phyloP scores from a whole-genome alignment of 495 filamentous ascomycete genomes.

The Astrocystis sublimbata region DNA sequence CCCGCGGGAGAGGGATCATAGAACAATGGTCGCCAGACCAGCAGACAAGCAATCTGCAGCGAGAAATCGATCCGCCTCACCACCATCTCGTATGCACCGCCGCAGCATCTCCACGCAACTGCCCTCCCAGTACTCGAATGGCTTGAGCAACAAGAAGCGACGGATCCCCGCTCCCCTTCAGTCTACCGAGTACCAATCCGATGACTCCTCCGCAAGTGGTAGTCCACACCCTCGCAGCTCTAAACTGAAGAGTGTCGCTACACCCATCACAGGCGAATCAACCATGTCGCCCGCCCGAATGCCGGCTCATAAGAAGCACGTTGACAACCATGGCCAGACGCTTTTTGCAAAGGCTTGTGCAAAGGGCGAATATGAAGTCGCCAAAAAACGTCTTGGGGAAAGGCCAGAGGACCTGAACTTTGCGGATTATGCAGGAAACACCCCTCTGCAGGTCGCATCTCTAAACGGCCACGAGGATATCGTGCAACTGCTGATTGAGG shows the following conservation, averaged over 20 bases:
- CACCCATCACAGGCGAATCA: slow-evolving; percentile 54
- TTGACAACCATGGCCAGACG: slow-evolving; percentile 83
- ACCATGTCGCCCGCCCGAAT: slow-evolving; percentile 67
- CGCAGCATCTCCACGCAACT: slow-evolving; percentile 67
- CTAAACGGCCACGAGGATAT: slow-evolving; percentile 80
- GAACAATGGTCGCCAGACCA: slow-evolving; percentile 35
- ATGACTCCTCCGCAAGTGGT: slow-evolving; percentile 70
- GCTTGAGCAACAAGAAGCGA: slow-evolving; percentile 57
- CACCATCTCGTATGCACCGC: slow-evolving; percentile 57
- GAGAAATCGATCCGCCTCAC: slow-evolving; percentile 65
- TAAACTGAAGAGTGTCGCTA: slow-evolving; percentile 65
- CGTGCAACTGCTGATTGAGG: slow-evolving; percentile 75
- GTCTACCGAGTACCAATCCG: slow-evolving; percentile 66
- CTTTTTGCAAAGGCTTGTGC: slow-evolving; percentile 81
- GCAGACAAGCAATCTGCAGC: slow-evolving; percentile 38
- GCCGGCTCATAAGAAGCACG: slow-evolving; percentile 72
- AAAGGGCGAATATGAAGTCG: slow-evolving; percentile 69
- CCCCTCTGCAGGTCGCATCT: slow-evolving; percentile 87
- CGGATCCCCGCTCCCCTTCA: slow-evolving; percentile 58
- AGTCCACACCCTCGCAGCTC: slow-evolving; percentile 69
- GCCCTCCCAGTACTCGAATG: slow-evolving; percentile 49
- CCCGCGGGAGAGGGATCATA: slow-evolving; percentile 33
- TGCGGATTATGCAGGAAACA: slow-evolving; percentile 90
- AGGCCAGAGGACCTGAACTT: slow-evolving; percentile 84
- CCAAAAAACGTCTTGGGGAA: slow-evolving; percentile 67